A percentile compares a stretch with the other conserved stretches of the same genome.
Conservation (phyloP, 2,329 filamentous ascomycete species). For the Colletotrichum melonis region DNA sequence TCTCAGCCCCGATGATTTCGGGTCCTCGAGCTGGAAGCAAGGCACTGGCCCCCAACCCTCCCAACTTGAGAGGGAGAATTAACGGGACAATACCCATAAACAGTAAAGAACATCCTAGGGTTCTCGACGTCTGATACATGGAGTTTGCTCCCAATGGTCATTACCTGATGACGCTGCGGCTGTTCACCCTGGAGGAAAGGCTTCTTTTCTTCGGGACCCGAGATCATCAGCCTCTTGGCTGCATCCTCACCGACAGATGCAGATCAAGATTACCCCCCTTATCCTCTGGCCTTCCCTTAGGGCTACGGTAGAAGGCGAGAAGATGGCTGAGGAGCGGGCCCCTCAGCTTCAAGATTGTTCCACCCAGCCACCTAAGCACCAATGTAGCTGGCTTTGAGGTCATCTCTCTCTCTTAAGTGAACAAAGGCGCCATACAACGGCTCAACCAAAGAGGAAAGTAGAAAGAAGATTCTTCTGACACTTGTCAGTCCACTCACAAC, state of each 20-base stretch:
- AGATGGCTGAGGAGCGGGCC: background rate
- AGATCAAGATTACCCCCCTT: background rate
- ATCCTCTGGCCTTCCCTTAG: background rate
- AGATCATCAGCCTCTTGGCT: conserved; percentile 6
- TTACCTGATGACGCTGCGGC: background rate
- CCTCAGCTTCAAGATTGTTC: background rate
- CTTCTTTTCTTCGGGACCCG: background rate
- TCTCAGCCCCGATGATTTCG: background rate
- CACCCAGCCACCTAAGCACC: background rate
- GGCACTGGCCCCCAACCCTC: background rate
- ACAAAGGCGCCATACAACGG: background rate
- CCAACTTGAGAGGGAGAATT: background rate
- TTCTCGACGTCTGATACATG: background rate
- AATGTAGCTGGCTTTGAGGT: background rate
- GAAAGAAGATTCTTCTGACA: background rate
- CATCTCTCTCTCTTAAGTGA: background rate
- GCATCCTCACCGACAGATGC: conserved; percentile 1
- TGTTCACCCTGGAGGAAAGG: background rate
- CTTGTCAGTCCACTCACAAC: conserved; percentile 19
- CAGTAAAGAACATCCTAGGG: background rate
- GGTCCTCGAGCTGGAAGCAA: background rate
- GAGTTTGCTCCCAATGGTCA: background rate
- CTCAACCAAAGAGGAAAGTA: background rate
- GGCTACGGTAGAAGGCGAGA: background rate
- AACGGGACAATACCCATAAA: background rate